Conservation (phyloP, 78 protist species). For the Dictyostelium capitatum region DNA sequence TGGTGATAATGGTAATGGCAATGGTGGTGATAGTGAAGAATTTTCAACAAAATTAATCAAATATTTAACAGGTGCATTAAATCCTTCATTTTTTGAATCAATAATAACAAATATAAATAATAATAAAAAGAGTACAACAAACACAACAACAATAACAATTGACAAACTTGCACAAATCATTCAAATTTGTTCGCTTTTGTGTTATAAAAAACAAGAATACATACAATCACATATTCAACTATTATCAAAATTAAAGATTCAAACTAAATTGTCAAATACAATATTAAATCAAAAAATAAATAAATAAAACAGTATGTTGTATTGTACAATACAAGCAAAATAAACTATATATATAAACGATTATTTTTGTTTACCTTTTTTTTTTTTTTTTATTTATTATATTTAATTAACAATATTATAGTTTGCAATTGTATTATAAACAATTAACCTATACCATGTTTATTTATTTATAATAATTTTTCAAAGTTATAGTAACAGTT, state of each 20-base stretch:
- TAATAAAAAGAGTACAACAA: background rate
- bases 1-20: too few species aligned
- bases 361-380: too few species aligned
- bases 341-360: too few species aligned
- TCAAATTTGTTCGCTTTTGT: background rate
- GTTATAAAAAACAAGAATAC: background rate
- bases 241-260: background rate
- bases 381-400: too few species aligned
- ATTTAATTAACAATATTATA: too few species aligned
- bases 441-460: background rate
- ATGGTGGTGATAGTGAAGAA: background rate
- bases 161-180: background rate
- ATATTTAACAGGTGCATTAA: background rate
- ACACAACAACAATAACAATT: too few species aligned
- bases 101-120: background rate
- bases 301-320: background rate
- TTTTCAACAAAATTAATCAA: background rate
- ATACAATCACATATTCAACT: background rate
- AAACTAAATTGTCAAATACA: background rate
- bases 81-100: background rate
- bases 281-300: background rate
- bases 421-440: too few species aligned
- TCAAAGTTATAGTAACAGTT: conserved; percentile 49
- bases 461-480: conserved; percentile 62
- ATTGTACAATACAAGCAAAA: too few species aligned